Evolutionary conservation across 1,284 basidiomycete genomes (phyloP).

Genomic region (Ganoderma leucocontextum): DNA sequence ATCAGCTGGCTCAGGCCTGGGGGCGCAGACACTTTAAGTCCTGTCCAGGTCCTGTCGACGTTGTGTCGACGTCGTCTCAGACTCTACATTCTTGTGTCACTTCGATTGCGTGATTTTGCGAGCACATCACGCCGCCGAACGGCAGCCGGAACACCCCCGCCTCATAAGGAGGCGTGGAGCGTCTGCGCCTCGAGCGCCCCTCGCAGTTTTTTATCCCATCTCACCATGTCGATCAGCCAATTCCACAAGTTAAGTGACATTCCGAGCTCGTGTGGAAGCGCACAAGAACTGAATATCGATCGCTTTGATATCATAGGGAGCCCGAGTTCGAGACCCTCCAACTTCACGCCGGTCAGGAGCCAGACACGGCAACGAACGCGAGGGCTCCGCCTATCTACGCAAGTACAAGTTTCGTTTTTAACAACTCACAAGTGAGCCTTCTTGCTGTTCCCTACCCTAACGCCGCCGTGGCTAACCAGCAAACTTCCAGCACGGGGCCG

Average conservation of each 20-base stretch:
- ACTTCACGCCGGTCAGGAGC: constrained; percentile 82
- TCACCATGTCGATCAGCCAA: constrained; percentile 4
- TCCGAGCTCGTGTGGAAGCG: not conserved
- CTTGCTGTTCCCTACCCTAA: not conserved
- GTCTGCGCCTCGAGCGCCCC: not conserved
- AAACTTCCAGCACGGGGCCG: constrained; percentile 73
- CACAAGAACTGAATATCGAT: not conserved
- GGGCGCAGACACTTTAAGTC: not conserved
- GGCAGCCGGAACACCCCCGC: not conserved
- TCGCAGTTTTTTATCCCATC: not conserved
- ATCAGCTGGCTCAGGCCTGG: not conserved
- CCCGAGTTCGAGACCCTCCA: constrained; percentile 87
- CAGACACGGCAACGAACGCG: constrained; percentile 78
- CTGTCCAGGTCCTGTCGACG: not conserved
- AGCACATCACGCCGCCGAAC: not conserved
- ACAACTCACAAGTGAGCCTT: constrained; percentile 67
- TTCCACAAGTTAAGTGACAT: not conserved
- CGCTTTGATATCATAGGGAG: constrained; percentile 50
- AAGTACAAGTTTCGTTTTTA: constrained; percentile 82
- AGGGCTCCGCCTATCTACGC: constrained; percentile 88
- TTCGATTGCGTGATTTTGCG: constrained; percentile 9
- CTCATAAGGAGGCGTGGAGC: not conserved
- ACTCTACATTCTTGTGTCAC: not conserved
- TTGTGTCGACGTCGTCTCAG: too few species aligned
- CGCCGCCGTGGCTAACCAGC: too few species aligned